Conservation (phyloP, 2,329 filamentous ascomycete species). For the Penicillium sp. region DNA sequence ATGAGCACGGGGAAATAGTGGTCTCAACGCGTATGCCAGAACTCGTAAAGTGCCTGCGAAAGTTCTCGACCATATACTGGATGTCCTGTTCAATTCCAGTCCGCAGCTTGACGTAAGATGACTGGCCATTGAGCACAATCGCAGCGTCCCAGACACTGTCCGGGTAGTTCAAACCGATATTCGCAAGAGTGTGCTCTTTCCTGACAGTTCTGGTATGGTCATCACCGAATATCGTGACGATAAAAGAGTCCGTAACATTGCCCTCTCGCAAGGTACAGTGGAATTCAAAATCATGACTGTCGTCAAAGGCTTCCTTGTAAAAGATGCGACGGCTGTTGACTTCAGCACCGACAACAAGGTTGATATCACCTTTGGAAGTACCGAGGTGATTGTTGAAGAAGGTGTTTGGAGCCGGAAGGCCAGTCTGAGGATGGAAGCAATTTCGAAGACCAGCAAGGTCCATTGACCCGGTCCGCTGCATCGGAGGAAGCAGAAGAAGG, state of each 20-base stretch:
- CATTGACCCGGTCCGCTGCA: slow-evolving; percentile 10
- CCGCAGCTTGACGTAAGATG: slow-evolving; percentile 27
- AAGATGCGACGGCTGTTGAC: slow-evolving; percentile 31
- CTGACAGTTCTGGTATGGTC: slow-evolving; percentile 32
- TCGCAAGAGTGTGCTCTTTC: slow-evolving; percentile 31
- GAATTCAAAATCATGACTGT: slow-evolving; percentile 42
- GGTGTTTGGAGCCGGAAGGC: slow-evolving; percentile 32
- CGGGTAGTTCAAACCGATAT: slow-evolving; percentile 46
- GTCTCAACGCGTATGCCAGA: slow-evolving; percentile 33
- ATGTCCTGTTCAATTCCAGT: slow-evolving; percentile 33
- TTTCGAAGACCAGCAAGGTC: slow-evolving; percentile 30
- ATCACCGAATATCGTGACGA: slow-evolving; percentile 38
- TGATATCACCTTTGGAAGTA: slow-evolving; percentile 45
- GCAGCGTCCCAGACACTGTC: slow-evolving; percentile 46
- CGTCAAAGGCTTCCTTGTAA: slow-evolving; percentile 26
- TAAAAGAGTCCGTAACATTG: slow-evolving; percentile 32
- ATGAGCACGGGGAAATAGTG: slow-evolving; percentile 26
- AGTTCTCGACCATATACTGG: slow-evolving; percentile 35
- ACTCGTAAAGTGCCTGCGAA: slow-evolving; percentile 38
- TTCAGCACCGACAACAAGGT: slow-evolving; percentile 42
- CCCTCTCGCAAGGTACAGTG: slow-evolving; percentile 37
- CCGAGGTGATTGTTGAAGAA: slow-evolving; percentile 45
- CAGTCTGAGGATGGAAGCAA: slow-evolving; percentile 35
- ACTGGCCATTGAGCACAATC: slow-evolving; percentile 33
- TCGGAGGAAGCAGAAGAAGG: slow-evolving; percentile 37